A percentile compares a stretch with the other conserved stretches of the same genome.
phyloP scores from a whole-genome alignment of 2,329 filamentous ascomycete genomes.

The Talaromyces albobiverticillius region DNA sequence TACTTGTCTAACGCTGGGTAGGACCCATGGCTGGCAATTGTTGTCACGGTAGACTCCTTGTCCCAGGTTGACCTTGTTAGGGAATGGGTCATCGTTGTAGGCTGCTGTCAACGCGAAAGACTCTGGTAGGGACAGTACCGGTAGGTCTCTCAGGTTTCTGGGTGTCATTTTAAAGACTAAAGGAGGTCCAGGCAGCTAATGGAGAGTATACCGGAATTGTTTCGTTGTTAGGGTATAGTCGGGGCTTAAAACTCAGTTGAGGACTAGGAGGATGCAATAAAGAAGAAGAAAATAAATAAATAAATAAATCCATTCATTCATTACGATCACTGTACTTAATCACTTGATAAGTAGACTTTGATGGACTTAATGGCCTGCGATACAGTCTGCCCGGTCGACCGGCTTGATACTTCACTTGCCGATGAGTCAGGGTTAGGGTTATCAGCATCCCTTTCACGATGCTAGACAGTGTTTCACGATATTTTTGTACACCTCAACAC shows the following conservation, averaged over 20 bases:
- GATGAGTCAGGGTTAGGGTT: too few species aligned
- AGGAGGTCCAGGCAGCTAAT: background rate
- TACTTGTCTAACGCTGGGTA: slow-evolving; percentile 34
- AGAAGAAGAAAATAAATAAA: background rate
- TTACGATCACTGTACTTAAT: background rate
- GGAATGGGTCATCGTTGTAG: slow-evolving; percentile 22
- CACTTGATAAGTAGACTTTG: background rate
- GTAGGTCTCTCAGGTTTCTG: slow-evolving; percentile 3
- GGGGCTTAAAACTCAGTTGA: slow-evolving; percentile 2
- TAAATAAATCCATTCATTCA: background rate
- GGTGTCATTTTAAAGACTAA: slow-evolving; percentile 6
- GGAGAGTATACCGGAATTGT: slow-evolving; percentile 2
- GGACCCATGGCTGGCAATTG: slow-evolving; percentile 34
- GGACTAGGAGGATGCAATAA: background rate
- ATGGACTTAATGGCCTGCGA: slow-evolving; percentile 3
- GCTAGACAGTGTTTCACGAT: slow-evolving; percentile 6
- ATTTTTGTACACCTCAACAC: slow-evolving; percentile 37
- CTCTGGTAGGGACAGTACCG: slow-evolving; percentile 1
- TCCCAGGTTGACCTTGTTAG: slow-evolving; percentile 39
- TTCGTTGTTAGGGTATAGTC: slow-evolving; percentile 3
- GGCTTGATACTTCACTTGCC: slow-evolving; percentile 4
- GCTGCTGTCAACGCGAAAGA: slow-evolving; percentile 25
- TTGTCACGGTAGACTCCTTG: slow-evolving; percentile 42
- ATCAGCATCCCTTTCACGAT: background rate
- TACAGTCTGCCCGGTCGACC: background rate